Conservation (phyloP, 2,329 filamentous ascomycete genomes). For the Alternaria viburni region DNA sequence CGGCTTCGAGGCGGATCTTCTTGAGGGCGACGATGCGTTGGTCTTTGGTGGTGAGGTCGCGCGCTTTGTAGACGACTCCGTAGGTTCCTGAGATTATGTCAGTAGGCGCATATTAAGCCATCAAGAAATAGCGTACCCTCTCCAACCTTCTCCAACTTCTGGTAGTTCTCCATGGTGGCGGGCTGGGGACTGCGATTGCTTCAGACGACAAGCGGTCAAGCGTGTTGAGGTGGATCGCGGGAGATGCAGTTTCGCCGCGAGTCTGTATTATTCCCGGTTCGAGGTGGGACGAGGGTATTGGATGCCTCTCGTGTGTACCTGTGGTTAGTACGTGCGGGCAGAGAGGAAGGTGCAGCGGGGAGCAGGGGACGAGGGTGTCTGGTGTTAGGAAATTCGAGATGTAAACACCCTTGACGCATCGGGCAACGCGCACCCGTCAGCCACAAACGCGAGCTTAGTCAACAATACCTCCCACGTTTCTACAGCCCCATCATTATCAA, state of each 20-base stretch:
- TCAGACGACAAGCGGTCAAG: constrained; percentile 31
- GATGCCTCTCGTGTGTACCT: constrained; percentile 18
- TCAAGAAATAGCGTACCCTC: constrained; percentile 68
- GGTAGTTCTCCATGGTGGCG: constrained; percentile 84
- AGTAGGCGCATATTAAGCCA: neutral
- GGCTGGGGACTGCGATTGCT: constrained; percentile 15
- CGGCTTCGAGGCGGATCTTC: constrained; percentile 93
- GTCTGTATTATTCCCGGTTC: neutral
- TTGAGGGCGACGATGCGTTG: constrained; percentile 86
- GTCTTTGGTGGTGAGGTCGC: constrained; percentile 79
- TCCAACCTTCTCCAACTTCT: constrained; percentile 95
- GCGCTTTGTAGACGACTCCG: constrained; percentile 93
- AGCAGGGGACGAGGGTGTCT: constrained; percentile 10
- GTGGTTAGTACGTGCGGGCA: constrained; percentile 34
- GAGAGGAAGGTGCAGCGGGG: constrained; percentile 14
- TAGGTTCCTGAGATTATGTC: constrained; percentile 75
- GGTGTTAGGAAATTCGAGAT: constrained; percentile 29
- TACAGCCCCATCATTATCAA: too few species aligned
- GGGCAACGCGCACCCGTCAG: constrained; percentile 26
- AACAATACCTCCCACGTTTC: constrained; percentile 10
- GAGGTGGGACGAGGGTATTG: neutral
- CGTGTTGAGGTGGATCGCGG: constrained; percentile 2
- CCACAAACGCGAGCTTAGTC: constrained; percentile 33
- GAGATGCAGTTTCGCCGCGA: constrained; percentile 2
- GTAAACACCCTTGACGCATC: constrained; percentile 31